Percentiles rank a stretch among this genome's conserved stretches.
These are phyloP conservation scores for Lichtheimia corymbifera DNA, from an alignment of 371 early-diverging fungal genomes.

Conservation along the genomic window DNA sequence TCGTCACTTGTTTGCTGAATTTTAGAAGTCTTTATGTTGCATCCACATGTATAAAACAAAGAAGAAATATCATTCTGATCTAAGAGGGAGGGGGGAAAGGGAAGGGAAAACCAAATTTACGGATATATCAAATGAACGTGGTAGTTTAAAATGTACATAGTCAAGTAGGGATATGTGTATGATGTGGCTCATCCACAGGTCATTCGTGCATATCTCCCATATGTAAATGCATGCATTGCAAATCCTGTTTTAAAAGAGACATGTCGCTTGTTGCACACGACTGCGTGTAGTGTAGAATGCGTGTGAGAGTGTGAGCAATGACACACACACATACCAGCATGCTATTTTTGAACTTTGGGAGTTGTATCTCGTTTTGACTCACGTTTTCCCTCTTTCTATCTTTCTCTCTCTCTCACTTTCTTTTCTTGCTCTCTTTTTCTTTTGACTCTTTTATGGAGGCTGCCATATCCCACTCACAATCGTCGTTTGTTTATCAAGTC, in stretches of 20 bases:
- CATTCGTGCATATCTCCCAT: too few species aligned
- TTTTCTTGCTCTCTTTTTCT: background rate
- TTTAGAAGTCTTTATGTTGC: slow-evolving; percentile 19
- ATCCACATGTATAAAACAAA: background rate
- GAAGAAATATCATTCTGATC: too few species aligned
- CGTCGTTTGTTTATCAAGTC: slow-evolving; percentile 17
- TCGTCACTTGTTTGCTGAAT: slow-evolving; percentile 41
- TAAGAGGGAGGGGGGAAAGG: too few species aligned
- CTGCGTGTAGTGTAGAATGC: background rate
- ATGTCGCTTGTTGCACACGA: too few species aligned
- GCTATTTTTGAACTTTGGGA: background rate
- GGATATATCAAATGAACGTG: background rate
- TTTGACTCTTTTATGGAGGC: slow-evolving; percentile 7
- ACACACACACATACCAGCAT: background rate
- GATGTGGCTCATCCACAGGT: too few species aligned
- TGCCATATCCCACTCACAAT: slow-evolving; percentile 7
- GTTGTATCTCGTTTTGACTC: background rate
- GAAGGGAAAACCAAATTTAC: background rate
- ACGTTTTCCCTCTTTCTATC: background rate
- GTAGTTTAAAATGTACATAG: too few species aligned
- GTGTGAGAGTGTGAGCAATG: background rate
- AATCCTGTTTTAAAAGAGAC: too few species aligned
- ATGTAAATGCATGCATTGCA: too few species aligned
- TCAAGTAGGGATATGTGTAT: too few species aligned
- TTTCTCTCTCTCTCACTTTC: background rate